Conservation (phyloP, 2,329 filamentous ascomycete genomes). For the Fusarium sp. region DNA sequence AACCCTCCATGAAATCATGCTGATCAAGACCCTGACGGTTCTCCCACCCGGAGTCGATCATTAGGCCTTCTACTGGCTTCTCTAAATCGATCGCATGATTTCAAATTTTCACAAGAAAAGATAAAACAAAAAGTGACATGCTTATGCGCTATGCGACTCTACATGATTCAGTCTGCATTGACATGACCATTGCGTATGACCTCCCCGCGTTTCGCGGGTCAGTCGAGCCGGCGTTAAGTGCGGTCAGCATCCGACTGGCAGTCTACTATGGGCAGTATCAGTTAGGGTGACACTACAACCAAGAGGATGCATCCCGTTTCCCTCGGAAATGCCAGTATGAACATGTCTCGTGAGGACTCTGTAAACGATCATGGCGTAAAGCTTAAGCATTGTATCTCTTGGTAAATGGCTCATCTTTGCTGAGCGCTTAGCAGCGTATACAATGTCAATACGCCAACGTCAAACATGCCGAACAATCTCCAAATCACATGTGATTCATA, state of each 20-base stretch:
- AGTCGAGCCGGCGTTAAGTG: background rate
- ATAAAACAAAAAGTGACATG: background rate
- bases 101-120: background rate
- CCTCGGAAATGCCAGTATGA: constrained; percentile 15
- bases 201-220: constrained; percentile 14
- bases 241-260: constrained; percentile 8
- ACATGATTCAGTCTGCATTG: constrained; percentile 7
- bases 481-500: background rate
- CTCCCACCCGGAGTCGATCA: background rate
- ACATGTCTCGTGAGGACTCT: constrained; percentile 4
- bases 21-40: constrained; percentile 2
- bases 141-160: background rate
- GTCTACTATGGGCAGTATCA: background rate
- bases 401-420: background rate
- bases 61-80: background rate
- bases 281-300: background rate
- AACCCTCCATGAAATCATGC: constrained; percentile 12
- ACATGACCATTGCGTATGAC: constrained; percentile 23
- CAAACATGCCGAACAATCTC: background rate
- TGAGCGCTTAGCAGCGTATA: background rate
- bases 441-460: background rate
- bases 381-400: background rate
- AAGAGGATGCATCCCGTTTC: background rate
- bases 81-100: constrained; percentile 15
- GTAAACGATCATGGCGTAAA: background rate